A percentile compares a stretch with the other conserved stretches of the same genome.
Evolutionary conservation across 2,329 filamentous ascomycete species (phyloP).

Genomic region (Alternaria burnsii): DNA sequence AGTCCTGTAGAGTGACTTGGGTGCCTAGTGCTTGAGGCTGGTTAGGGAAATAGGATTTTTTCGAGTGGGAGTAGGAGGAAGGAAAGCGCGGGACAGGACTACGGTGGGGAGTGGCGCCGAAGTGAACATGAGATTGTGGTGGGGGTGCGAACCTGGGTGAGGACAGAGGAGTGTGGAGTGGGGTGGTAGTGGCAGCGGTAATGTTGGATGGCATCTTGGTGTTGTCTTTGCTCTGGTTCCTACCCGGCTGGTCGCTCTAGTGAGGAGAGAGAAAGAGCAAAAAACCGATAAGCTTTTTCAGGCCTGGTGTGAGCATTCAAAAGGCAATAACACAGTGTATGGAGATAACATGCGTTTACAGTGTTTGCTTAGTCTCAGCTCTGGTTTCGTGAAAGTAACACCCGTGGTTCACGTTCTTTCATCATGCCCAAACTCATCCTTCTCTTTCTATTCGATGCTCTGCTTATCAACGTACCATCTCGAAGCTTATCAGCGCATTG

Average conservation of each 20-base stretch:
- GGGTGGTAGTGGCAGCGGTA: not conserved
- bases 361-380: not conserved
- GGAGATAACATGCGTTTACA: not conserved
- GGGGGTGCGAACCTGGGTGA: not conserved
- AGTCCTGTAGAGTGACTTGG: not conserved
- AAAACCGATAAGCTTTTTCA: not conserved
- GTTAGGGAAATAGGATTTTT: accelerated
- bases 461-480: not conserved
- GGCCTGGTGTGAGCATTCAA: not conserved
- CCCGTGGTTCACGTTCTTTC: not conserved
- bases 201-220: not conserved
- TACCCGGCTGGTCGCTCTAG: not conserved
- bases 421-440: not conserved
- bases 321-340: not conserved
- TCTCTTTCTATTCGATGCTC: not conserved
- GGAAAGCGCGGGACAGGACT: not conserved
- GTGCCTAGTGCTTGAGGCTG: not conserved
- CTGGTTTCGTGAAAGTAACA: not conserved
- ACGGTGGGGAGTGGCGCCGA: slow-evolving; percentile 1
- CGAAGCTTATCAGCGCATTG: not conserved
- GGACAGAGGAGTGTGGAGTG: not conserved
- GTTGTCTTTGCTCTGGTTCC: not conserved
- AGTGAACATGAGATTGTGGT: not conserved
- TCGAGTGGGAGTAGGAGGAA: not conserved
- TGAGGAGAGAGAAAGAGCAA: not conserved